Evolutionary conservation across 176 grass and related monocot genomes (phyloP).

Genomic region (Oryza punctata): DNA sequence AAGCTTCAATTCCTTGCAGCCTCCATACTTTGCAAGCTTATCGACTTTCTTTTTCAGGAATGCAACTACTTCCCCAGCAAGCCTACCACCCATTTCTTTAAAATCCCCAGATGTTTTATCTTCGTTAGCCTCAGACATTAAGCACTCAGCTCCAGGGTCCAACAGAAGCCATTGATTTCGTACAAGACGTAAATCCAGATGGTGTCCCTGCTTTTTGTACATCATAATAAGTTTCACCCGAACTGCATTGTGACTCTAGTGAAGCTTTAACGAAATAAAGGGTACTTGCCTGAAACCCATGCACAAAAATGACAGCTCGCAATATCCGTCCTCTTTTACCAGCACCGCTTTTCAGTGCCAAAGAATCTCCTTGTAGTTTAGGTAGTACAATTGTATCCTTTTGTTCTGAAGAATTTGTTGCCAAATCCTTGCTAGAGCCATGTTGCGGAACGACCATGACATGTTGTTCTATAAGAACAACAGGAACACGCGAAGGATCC

Average conservation of each 20-base stretch:
- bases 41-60: conserved; percentile 86
- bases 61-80: conserved; percentile 77
- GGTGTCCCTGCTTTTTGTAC: conserved; percentile 68
- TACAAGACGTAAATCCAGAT: conserved; percentile 94
- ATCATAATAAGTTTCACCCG: conserved; percentile 28
- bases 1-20: conserved; percentile 94
- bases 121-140: conserved; percentile 99
- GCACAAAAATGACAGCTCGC: conserved; percentile 88
- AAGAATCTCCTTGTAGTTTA: conserved; percentile 53
- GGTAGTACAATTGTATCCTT: conserved; percentile 68
- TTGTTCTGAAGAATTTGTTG: conserved; percentile 46
- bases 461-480: conserved; percentile 95
- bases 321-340: conserved; percentile 73
- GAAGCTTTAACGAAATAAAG: conserved; percentile 17
- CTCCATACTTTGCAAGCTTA: conserved; percentile 75
- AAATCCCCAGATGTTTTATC: conserved; percentile 93
- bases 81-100: conserved; percentile 88
- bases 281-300: conserved; percentile 90
- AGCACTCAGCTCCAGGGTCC: conserved; percentile 92
- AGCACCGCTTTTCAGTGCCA: conserved; percentile 39
- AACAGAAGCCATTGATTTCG: conserved; percentile 96
- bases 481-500: conserved; percentile 85
- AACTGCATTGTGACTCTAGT: conserved; percentile 18
- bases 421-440: conserved; percentile 56
- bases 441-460: conserved; percentile 90